Base-by-base conservation (phyloP, 2,329 filamentous ascomycete genomes). In the Aspergillus uvarum region DNA sequence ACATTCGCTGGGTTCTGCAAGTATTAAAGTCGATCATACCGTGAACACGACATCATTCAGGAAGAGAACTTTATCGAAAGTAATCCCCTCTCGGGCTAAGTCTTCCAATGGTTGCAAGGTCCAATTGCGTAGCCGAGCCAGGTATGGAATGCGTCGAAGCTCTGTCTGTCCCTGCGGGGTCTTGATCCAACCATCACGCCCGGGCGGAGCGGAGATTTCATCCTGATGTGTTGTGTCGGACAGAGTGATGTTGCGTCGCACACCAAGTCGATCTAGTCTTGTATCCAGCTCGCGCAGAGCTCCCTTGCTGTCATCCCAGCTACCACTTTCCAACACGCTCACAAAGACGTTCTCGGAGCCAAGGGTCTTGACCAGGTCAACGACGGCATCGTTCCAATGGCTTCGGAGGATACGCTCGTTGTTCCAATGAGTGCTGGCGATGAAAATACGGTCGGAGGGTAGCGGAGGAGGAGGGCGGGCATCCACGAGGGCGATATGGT, bases 391-490 rank as follows among this genome's bases (percentile, higher is more conserved):
- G 63, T 82, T 86, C 88, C 89, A 91, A 66, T 87, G 82, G 5
- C 78, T 77, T 7, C 83, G 80, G 2, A 91, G 79, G 24, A 90
- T 77, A 1, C 72, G 70, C 60, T 83, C 88, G 63, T 85, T 85
- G 67, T 89, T 90, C 81, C 87, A 90, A 68, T 89, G 87, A 70
- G 88, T 85, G 62, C 84, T 85, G 4, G 87, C 85, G 61, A 92
- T 89, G 75, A 86, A 91, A 62, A 91, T 82, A 3, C 72, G 68
- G 55, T 73, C 68, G 10, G 38, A 21, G n/a, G 24, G 52, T 5
- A 7, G 52, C 5, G 52, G 21, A 1, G 35, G 52, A 22, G 38
- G 38, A n/a, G 38, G 38, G 16, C 38, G 38, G 14, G 5, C 16
- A 8, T 44, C n/a, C 12, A 19, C 38, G 6, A 44, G 14, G n/a